Evolutionary conservation across 306 rosid genomes (phyloP).

Genomic region (Cicer arietinum): DNA sequence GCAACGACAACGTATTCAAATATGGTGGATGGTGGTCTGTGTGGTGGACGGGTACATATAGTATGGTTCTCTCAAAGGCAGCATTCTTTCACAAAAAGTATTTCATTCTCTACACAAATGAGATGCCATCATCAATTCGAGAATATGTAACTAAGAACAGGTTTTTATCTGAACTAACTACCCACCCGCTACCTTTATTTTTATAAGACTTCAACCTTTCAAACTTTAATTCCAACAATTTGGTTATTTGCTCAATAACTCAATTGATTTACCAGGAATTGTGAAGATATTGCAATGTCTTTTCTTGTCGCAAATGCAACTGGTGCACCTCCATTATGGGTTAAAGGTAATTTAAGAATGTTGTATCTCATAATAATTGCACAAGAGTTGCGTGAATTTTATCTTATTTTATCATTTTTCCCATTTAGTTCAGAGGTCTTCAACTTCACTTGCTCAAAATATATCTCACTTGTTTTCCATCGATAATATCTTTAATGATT

Average conservation of each 20-base stretch:
- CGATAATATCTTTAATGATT: neutral
- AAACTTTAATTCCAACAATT: neutral
- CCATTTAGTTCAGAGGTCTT: slow-evolving; percentile 12
- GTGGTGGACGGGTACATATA: slow-evolving; percentile 98
- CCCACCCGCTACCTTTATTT: neutral
- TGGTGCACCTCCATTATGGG: slow-evolving; percentile 98
- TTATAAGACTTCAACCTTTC: slow-evolving; percentile 14
- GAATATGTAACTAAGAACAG: slow-evolving; percentile 75
- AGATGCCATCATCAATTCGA: slow-evolving; percentile 86
- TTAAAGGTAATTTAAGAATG: slow-evolving; percentile 65
- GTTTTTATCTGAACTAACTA: slow-evolving; percentile 52
- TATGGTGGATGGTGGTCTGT: slow-evolving; percentile 99
- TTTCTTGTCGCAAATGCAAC: slow-evolving; percentile 92
- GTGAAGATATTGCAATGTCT: slow-evolving; percentile 99
- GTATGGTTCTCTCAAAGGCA: slow-evolving; percentile 98
- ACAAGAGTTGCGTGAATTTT: neutral
- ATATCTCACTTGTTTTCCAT: slow-evolving; percentile 16
- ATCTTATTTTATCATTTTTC: neutral
- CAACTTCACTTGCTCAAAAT: slow-evolving; percentile 7
- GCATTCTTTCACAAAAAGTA: slow-evolving; percentile 96
- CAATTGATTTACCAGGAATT: slow-evolving; percentile 70
- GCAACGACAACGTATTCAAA: slow-evolving; percentile 46
- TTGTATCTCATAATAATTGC: neutral
- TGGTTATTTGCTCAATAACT: slow-evolving; percentile 35
- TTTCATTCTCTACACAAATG: slow-evolving; percentile 70